Conservation (phyloP, 495 filamentous ascomycete species). For the Polyplosphaeria fusca region DNA sequence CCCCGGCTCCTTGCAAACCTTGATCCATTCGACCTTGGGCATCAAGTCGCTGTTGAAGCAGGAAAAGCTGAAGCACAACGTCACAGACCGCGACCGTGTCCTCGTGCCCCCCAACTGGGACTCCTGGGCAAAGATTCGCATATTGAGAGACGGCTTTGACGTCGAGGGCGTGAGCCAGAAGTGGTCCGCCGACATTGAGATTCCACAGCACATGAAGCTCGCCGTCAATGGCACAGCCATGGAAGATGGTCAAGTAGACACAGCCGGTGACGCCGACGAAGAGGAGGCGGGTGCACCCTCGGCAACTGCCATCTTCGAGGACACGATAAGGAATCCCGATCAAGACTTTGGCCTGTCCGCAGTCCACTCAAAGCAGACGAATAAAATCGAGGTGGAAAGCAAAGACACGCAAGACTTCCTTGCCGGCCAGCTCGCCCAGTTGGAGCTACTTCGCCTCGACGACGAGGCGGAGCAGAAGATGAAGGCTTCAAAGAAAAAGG, state of each 20-base stretch:
- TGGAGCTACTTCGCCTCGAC: slow-evolving; percentile 57
- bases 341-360: slow-evolving; percentile 53
- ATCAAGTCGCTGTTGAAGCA: slow-evolving; percentile 85
- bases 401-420: slow-evolving; percentile 81
- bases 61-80: slow-evolving; percentile 84
- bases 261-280: slow-evolving; percentile 1
- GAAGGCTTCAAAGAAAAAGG: slow-evolving; percentile 45
- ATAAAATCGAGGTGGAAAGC: slow-evolving; percentile 64
- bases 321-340: slow-evolving; percentile 69
- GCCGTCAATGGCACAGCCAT: slow-evolving; percentile 16
- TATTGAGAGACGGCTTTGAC: slow-evolving; percentile 90
- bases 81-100: slow-evolving; percentile 93
- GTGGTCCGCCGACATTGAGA: slow-evolving; percentile 79
- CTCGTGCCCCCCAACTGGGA: slow-evolving; percentile 96
- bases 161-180: slow-evolving; percentile 79
- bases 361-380: slow-evolving; percentile 47
- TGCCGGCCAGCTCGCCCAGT: slow-evolving; percentile 62
- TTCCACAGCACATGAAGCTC: slow-evolving; percentile 28
- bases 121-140: slow-evolving; percentile 95
- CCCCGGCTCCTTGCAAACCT: slow-evolving; percentile 70
- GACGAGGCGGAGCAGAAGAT: slow-evolving; percentile 59
- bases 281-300: slow-evolving; percentile 28
- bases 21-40: slow-evolving; percentile 83
- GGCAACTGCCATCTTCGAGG: slow-evolving; percentile 72
- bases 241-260: neutral